These are phyloP conservation scores for Pichia phayaonensis DNA, from an alignment of 805 yeast species.

Conservation along the genomic window DNA sequence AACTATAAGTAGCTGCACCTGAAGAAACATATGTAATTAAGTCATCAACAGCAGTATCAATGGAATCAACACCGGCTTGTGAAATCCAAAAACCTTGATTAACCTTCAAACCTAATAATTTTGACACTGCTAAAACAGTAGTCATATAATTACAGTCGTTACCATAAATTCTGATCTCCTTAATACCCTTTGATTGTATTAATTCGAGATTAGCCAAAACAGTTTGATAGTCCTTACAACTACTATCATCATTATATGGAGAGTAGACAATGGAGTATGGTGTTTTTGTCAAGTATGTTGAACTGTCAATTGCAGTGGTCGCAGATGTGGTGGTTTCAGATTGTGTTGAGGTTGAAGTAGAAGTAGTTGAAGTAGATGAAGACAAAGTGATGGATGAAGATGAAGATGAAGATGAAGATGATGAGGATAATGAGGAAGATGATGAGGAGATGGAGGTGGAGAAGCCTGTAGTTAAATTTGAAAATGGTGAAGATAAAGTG, in stretches of 20 bases:
- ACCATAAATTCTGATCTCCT: slow-evolving; percentile 70
- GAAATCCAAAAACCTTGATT: slow-evolving; percentile 87
- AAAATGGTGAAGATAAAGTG: slow-evolving; percentile 11
- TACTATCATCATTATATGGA: slow-evolving; percentile 63
- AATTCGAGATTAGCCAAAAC: slow-evolving; percentile 52
- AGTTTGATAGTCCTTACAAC: slow-evolving; percentile 53
- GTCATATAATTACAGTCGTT: slow-evolving; percentile 71
- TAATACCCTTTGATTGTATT: slow-evolving; percentile 56
- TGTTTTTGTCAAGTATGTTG: slow-evolving; percentile 22
- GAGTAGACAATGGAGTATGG: slow-evolving; percentile 67
- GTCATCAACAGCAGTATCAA: slow-evolving; percentile 49
- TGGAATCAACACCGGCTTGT: slow-evolving; percentile 56
- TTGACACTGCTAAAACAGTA: slow-evolving; percentile 57
- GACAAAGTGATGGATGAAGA: slow-evolving; percentile 20
- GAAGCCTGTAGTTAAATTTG: no score
- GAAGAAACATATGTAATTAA: slow-evolving; percentile 39
- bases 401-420: slow-evolving; percentile 18
- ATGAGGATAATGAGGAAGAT: no score
- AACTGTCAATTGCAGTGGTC: slow-evolving; percentile 25
- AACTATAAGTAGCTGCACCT: slow-evolving; percentile 40
- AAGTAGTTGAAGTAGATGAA: slow-evolving; percentile 19
- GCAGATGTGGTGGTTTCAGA: neutral
- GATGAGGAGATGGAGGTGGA: no score
- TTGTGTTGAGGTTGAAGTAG: slow-evolving; percentile 25
- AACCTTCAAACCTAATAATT: slow-evolving; percentile 53